Conservation (phyloP, 495 filamentous ascomycete species). For the Aspergillus saccharolyticus region DNA sequence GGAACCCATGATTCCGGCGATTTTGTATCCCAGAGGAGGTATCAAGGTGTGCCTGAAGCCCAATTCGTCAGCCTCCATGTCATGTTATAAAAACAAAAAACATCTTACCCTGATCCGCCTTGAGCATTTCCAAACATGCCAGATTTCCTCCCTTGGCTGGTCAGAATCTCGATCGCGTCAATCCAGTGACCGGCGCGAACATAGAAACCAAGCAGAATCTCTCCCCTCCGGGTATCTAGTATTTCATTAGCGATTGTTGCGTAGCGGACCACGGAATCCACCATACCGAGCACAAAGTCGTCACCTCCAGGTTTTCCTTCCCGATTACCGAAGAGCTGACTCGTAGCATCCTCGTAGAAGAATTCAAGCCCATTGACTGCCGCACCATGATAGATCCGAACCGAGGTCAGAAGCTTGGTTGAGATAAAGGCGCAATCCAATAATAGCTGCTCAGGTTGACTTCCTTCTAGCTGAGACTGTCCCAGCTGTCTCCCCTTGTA, state of each 20-base stretch:
- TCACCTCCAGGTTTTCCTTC: constrained; percentile 71
- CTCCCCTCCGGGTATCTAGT: constrained; percentile 74
- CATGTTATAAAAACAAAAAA: neutral
- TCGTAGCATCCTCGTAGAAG: constrained; percentile 80
- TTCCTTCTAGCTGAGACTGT: constrained; percentile 64
- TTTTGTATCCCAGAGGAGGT: constrained; percentile 81
- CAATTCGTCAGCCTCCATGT: constrained; percentile 7
- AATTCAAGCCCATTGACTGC: constrained; percentile 89
- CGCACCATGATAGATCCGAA: constrained; percentile 72
- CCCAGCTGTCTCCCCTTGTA: constrained; percentile 78
- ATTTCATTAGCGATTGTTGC: neutral
- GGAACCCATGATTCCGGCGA: constrained; percentile 82
- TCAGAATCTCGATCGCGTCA: constrained; percentile 86
- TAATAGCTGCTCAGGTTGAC: constrained; percentile 65
- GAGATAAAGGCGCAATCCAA: constrained; percentile 64
- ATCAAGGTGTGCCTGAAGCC: constrained; percentile 75
- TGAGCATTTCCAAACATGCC: constrained; percentile 75
- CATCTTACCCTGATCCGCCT: constrained; percentile 75
- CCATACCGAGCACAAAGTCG: constrained; percentile 69
- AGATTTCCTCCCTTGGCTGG: constrained; percentile 79
- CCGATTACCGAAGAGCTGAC: constrained; percentile 83
- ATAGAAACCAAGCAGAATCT: constrained; percentile 83
- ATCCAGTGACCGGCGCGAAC: constrained; percentile 79
- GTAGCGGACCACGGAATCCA: neutral
- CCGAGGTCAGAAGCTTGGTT: constrained; percentile 66